Evolutionary conservation across 2,329 filamentous ascomycete genomes (phyloP).

Genomic region (Fusarium beomiforme): DNA sequence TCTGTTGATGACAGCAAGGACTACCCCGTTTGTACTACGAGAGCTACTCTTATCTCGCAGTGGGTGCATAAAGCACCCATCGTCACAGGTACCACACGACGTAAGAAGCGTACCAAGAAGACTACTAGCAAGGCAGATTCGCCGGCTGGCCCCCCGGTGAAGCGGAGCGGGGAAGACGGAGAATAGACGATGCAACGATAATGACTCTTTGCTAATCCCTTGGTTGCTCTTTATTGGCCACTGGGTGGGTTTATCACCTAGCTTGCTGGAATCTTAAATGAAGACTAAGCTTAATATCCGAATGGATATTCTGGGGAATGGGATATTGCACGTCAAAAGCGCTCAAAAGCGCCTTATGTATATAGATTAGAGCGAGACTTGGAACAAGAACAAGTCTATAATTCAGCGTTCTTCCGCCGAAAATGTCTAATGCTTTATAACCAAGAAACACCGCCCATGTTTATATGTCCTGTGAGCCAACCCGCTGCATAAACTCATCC

Average conservation of each 20-base stretch:
- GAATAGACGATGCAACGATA: neutral
- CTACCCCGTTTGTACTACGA: slow-evolving; percentile 75
- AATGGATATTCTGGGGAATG: neutral
- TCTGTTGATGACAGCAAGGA: slow-evolving; percentile 73
- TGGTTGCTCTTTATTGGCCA: neutral
- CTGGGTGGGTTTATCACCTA: neutral
- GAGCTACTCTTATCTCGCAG: slow-evolving; percentile 72
- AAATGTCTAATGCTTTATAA: slow-evolving; percentile 30
- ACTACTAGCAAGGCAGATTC: slow-evolving; percentile 1
- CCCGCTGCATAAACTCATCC: slow-evolving; percentile 10
- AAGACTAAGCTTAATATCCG: neutral
- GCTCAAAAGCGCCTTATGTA: neutral
- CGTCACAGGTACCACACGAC: slow-evolving; percentile 50
- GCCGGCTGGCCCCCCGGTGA: slow-evolving; percentile 17
- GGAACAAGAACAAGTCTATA: slow-evolving; percentile 15
- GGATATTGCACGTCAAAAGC: neutral
- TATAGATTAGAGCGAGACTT: slow-evolving; percentile 6
- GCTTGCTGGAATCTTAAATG: neutral
- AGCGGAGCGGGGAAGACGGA: slow-evolving; percentile 12
- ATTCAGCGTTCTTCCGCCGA: slow-evolving; percentile 8
- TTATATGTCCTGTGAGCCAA: neutral
- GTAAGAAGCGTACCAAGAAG: slow-evolving; percentile 51
- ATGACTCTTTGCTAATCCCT: neutral
- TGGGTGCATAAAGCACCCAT: slow-evolving; percentile 73
- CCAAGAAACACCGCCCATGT: slow-evolving; percentile 28